Evolutionary conservation across 305 asterid genomes (phyloP).

Genomic region (Rubia tinctorum): DNA sequence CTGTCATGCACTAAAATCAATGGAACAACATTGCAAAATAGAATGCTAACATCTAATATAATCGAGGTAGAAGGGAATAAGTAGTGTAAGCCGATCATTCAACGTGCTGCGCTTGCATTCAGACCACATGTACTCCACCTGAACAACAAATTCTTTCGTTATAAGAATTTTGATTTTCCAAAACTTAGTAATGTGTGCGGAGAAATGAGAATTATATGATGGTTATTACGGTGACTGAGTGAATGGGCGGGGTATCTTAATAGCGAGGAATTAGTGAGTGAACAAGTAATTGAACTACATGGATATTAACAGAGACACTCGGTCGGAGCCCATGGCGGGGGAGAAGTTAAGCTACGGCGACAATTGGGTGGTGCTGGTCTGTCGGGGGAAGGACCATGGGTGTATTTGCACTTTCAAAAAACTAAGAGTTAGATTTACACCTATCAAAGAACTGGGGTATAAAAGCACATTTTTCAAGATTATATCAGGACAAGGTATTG

Average conservation of each 20-base stretch:
- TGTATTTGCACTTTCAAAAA: too few species aligned
- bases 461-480: too few species aligned
- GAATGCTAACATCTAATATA: slow-evolving; percentile 51
- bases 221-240: not conserved
- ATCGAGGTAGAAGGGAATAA: slow-evolving; percentile 86
- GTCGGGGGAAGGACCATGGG: not conserved
- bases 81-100: slow-evolving; percentile 78
- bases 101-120: slow-evolving; percentile 68
- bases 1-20: not conserved
- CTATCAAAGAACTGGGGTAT: too few species aligned
- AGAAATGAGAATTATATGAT: too few species aligned
- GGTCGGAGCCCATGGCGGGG: slow-evolving; percentile 63
- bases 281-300: slow-evolving; percentile 72
- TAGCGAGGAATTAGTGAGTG: slow-evolving; percentile 57
- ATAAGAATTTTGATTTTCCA: too few species aligned
- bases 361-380: not conserved
- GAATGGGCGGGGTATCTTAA: slow-evolving; percentile 43
- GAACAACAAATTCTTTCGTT: slow-evolving; percentile 13
- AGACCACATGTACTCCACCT: slow-evolving; percentile 88
- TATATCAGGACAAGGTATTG: too few species aligned
- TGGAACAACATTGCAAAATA: not conserved
- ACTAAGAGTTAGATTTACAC: too few species aligned
- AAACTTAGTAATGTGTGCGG: too few species aligned
- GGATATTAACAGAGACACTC: slow-evolving; percentile 70
- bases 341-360: not conserved